Evolutionary conservation across 106 monocot species (phyloP), one percentile per base, ranked within the genome.

Genomic region (Acanthochlamys bracteata): DNA sequence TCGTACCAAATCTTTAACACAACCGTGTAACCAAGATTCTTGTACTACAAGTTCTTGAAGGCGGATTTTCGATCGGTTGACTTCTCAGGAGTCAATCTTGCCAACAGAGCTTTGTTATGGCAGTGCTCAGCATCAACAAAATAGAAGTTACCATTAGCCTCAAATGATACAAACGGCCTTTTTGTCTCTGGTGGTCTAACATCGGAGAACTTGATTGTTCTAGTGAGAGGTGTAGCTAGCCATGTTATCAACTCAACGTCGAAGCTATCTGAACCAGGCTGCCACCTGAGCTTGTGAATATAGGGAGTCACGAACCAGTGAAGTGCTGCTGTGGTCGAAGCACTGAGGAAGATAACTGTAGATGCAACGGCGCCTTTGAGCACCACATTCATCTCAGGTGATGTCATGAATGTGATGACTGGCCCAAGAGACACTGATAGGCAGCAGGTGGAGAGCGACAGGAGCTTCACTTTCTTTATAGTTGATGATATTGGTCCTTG

Each of bases 281-380:
- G 75, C 90, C 95, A 91, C 60, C 72, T 75, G 25, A 96, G 90
- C 77, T 87, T 88, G 76, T 96, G 95, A 47, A 96, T 71, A 15
- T 96, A 96, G 14, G 95, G 95, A 63, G 80, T 88, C 65, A 91
- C 95, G 55, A 96, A 90, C 95, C 95, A 96, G 61, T 96, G 95
- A 10, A 96, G 68, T 0, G 88, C 95, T 8, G 76, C 87, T 53
- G 95, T 96, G 0, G 95, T 96, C 21, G 82, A 71, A 14, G 95
- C 90, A 55, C 95, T 96, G 55, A 96, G 84, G 69, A 96, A 71
- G 15, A 96, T 96, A 27, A 96, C 95, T 0, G 84, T 76, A 25
- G 90, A 88, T 13, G 95, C 90, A 16, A 96, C 88, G 11, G 81
- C 90, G 2, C 95, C 95, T 69, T 96, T 96, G 14, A 91, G 61